phyloP scores from a whole-genome alignment of 2,329 filamentous ascomycete genomes.

The Chaetothyriales sp. region DNA sequence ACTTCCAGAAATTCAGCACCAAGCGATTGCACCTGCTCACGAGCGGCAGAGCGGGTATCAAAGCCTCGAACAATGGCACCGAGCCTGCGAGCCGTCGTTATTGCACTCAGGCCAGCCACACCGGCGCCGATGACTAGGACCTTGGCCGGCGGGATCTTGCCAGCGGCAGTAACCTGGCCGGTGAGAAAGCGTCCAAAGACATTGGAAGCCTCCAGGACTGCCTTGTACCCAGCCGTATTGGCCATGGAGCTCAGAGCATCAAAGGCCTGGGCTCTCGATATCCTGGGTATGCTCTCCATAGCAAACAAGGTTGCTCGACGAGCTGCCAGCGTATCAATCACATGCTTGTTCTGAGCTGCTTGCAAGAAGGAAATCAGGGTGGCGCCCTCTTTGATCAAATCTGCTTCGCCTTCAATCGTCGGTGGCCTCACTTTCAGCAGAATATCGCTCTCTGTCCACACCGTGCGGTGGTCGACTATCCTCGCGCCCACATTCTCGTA shows the following conservation, averaged over 20 bases:
- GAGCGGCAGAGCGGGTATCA: slow-evolving; percentile 73
- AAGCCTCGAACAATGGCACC: slow-evolving; percentile 83
- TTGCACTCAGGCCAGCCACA: slow-evolving; percentile 75
- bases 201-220: slow-evolving; percentile 77
- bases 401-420: slow-evolving; percentile 50
- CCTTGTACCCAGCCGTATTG: slow-evolving; percentile 88
- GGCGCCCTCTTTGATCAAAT: slow-evolving; percentile 50
- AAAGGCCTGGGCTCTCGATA: slow-evolving; percentile 75
- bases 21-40: slow-evolving; percentile 79
- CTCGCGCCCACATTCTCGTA: slow-evolving; percentile 67
- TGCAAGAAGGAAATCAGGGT: slow-evolving; percentile 74
- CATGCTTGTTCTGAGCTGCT: slow-evolving; percentile 59
- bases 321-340: slow-evolving; percentile 57
- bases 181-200: slow-evolving; percentile 78
- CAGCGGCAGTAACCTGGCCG: slow-evolving; percentile 78
- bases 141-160: slow-evolving; percentile 80
- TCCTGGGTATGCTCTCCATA: slow-evolving; percentile 86
- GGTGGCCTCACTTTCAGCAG: slow-evolving; percentile 72
- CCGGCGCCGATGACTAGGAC: slow-evolving; percentile 81
- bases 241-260: slow-evolving; percentile 84
- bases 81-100: slow-evolving; percentile 70
- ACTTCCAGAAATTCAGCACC: slow-evolving; percentile 85
- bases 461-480: slow-evolving; percentile 50
- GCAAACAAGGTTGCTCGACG: slow-evolving; percentile 64
- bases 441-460: slow-evolving; percentile 65